These are phyloP conservation scores for Fusarium hostae DNA, from an alignment of 2,329 filamentous ascomycete genomes.

Conservation along the genomic window DNA sequence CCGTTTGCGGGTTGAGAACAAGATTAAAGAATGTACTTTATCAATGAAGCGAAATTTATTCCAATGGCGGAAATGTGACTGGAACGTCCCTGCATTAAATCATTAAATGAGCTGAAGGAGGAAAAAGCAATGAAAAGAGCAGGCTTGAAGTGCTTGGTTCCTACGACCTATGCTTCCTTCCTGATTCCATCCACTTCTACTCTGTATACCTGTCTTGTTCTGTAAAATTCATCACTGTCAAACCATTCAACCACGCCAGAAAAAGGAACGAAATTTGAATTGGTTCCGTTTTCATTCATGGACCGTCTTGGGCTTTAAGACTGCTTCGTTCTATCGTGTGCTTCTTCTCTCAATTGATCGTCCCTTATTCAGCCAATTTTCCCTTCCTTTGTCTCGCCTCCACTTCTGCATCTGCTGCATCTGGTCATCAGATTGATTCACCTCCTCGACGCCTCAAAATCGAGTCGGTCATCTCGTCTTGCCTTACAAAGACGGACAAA, in stretches of 20 bases:
- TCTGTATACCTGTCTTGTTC: background rate
- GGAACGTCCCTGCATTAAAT: constrained; percentile 3
- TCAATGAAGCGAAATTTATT: background rate
- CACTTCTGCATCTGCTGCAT: constrained; percentile 27
- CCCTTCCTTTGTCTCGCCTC: constrained; percentile 14
- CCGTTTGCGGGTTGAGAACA: background rate
- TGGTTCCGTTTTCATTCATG: background rate
- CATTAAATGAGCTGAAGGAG: background rate
- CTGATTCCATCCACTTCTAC: background rate
- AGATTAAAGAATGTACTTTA: background rate
- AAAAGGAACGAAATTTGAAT: constrained; percentile 1
- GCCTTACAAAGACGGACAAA: constrained; percentile 22
- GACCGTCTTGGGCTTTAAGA: constrained; percentile 14
- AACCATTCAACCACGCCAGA: background rate
- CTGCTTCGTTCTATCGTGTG: background rate
- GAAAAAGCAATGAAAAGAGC: background rate
- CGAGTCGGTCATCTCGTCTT: constrained; percentile 2
- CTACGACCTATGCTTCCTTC: background rate
- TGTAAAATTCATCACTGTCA: constrained; percentile 2
- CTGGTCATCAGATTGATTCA: constrained; percentile 20
- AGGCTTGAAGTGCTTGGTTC: background rate
- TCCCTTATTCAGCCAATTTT: constrained; percentile 1
- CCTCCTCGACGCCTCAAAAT: constrained; percentile 13
- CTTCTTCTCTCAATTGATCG: constrained; percentile 6
- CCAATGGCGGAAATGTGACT: constrained; percentile 2